Evolutionary conservation across 257 asterid species (phyloP).

Genomic region (Penstemon newberryi): DNA sequence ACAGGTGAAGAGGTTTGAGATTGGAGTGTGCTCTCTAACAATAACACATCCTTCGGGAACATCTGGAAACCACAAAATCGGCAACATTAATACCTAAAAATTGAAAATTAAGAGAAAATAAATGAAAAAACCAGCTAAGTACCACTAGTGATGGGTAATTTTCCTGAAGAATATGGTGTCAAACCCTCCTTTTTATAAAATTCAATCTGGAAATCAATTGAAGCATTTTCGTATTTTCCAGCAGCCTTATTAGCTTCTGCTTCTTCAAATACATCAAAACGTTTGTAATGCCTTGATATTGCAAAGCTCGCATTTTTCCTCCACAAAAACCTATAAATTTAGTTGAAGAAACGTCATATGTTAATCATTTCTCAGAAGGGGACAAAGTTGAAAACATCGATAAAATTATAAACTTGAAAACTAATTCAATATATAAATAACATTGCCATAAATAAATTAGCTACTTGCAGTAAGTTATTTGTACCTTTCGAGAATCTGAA

Average conservation of each 20-base stretch:
- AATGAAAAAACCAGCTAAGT: background rate
- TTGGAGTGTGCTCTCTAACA: constrained; percentile 79
- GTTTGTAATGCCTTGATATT: constrained; percentile 84
- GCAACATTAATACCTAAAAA: too few species aligned
- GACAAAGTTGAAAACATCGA: too few species aligned
- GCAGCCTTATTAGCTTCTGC: constrained; percentile 98
- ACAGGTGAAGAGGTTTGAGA: constrained; percentile 86
- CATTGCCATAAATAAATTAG: too few species aligned
- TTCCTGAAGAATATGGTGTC: constrained; percentile 72
- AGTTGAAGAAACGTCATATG: background rate
- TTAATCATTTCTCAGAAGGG: background rate
- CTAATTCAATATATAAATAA: too few species aligned
- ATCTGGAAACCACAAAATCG: constrained; percentile 45
- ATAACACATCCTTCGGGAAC: constrained; percentile 98
- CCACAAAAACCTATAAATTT: constrained; percentile 75
- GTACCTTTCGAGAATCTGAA: constrained; percentile 88
- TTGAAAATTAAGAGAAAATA: too few species aligned
- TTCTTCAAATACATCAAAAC: constrained; percentile 86
- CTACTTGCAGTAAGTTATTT: background rate
- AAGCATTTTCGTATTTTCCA: constrained; percentile 76
- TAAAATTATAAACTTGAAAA: too few species aligned
- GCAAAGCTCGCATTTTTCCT: constrained; percentile 91
- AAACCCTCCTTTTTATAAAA: constrained; percentile 82
- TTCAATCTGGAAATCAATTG: constrained; percentile 89
- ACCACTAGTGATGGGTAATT: constrained; percentile 89